These are phyloP conservation scores for Leptomonas seymouri DNA, from an alignment of 208 protist species.

Conservation along the genomic window DNA sequence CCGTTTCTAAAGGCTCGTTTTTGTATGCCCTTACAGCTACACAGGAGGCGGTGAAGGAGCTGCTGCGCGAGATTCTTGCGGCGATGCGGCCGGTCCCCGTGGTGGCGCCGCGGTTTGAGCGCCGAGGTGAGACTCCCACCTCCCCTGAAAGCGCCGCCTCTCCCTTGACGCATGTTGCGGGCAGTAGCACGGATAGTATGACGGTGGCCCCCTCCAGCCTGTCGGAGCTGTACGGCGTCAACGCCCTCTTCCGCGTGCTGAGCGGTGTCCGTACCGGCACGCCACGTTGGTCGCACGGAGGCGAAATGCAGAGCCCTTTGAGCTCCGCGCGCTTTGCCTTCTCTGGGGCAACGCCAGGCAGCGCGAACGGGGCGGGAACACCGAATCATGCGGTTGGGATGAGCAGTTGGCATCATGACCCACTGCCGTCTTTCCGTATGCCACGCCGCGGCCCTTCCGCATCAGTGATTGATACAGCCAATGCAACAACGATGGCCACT, in stretches of 20 bases:
- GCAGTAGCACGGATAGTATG: background rate
- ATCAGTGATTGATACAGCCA: background rate
- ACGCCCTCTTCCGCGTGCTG: conserved; percentile 56
- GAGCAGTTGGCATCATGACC: conserved; percentile 18
- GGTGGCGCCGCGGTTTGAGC: conserved; percentile 16
- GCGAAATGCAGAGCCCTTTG: conserved; percentile 17
- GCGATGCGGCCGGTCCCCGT: conserved; percentile 28
- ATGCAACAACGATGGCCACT: background rate
- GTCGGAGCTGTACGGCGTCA: conserved; percentile 41
- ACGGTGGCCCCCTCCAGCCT: conserved; percentile 18
- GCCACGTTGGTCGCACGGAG: conserved; percentile 25
- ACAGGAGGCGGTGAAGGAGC: conserved; percentile 12
- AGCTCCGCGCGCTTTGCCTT: conserved; percentile 18
- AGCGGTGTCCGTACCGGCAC: conserved; percentile 29
- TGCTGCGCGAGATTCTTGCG: conserved; percentile 34
- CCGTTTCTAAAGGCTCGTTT: conserved; percentile 7
- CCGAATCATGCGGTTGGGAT: conserved; percentile 10
- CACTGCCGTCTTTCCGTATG: conserved; percentile 11
- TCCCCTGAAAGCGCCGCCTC: background rate
- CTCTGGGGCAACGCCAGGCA: background rate
- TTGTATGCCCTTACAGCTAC: conserved; percentile 12
- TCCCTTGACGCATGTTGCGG: background rate
- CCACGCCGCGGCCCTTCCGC: conserved; percentile 6
- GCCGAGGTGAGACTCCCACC: background rate
- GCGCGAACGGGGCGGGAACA: background rate